Conservation (phyloP, 768 basidiomycete species). For the Chalciporus piperatus region DNA sequence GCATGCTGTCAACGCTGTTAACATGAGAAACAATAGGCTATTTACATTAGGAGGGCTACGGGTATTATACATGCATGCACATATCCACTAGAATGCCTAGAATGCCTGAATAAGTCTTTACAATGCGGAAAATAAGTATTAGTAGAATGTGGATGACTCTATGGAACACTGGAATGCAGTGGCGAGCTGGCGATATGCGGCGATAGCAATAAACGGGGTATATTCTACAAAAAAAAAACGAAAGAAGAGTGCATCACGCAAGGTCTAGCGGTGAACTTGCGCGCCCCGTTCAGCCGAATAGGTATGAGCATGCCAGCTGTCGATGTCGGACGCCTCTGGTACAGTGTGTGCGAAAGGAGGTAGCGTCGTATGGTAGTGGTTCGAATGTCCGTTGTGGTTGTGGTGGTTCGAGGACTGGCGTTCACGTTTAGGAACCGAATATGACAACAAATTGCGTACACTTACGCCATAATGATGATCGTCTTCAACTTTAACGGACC, state of each 20-base stretch:
- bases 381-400: slow-evolving; percentile 34
- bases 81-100: slow-evolving; percentile 38
- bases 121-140: slow-evolving; percentile 34
- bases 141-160: slow-evolving; percentile 33
- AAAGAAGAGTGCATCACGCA: neutral
- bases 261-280: slow-evolving; percentile 54
- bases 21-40: slow-evolving; percentile 19
- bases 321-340: slow-evolving; percentile 42
- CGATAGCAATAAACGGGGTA: slow-evolving; percentile 37
- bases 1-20: neutral
- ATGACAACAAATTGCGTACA: slow-evolving; percentile 8
- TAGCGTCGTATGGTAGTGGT: slow-evolving; percentile 42
- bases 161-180: slow-evolving; percentile 20
- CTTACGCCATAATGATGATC: slow-evolving; percentile 57
- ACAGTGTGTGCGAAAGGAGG: slow-evolving; percentile 47
- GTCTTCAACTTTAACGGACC: slow-evolving; percentile 65
- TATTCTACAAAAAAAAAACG: slow-evolving; percentile 26
- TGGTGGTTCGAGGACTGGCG: slow-evolving; percentile 31
- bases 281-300: slow-evolving; percentile 65
- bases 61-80: slow-evolving; percentile 39
- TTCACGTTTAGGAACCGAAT: slow-evolving; percentile 1
- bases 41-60: slow-evolving; percentile 30
- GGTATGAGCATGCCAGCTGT: slow-evolving; percentile 51
- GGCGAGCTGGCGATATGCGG: slow-evolving; percentile 18
- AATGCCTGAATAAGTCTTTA: slow-evolving; percentile 35